A percentile compares a stretch with the other conserved stretches of the same genome.
phyloP scores from a whole-genome alignment of 139 green algal species.

The Zygnema cylindricum region DNA sequence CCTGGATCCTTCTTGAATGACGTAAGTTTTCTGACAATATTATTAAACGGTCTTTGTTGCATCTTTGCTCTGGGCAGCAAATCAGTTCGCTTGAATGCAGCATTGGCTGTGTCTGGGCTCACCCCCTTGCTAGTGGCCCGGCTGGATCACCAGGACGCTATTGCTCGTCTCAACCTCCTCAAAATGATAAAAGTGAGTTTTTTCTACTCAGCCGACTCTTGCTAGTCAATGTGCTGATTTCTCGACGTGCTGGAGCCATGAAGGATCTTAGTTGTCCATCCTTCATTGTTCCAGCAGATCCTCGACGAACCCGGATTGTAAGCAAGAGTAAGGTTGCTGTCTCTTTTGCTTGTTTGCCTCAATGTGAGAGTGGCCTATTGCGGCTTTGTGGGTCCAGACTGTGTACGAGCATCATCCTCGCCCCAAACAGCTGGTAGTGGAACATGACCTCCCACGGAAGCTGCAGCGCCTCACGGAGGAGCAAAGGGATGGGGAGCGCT shows the following conservation, averaged over 20 bases:
- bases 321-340: not conserved
- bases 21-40: no score
- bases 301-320: not conserved
- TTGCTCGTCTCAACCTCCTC: slow-evolving; percentile 46
- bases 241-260: not conserved
- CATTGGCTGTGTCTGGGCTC: slow-evolving; percentile 27
- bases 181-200: slow-evolving; percentile 62
- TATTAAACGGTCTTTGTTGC: not conserved
- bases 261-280: not conserved
- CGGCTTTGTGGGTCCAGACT: no score
- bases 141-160: slow-evolving; percentile 38
- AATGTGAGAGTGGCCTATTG: no score
- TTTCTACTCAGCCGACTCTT: no score
- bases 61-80: slow-evolving; percentile 36
- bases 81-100: slow-evolving; percentile 47
- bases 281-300: not conserved
- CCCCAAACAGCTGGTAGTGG: slow-evolving; percentile 57
- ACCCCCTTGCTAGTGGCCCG: slow-evolving; percentile 53
- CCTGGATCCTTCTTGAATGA: no score
- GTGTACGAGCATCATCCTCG: slow-evolving; percentile 65
- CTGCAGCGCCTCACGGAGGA: slow-evolving; percentile 58
- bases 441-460: slow-evolving; percentile 57
- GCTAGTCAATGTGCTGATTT: not conserved
- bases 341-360: no score
- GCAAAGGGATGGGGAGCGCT: slow-evolving; percentile 1